phyloP scores from a whole-genome alignment of 2,329 filamentous ascomycete genomes.

The Rugonectria rugulosa region DNA sequence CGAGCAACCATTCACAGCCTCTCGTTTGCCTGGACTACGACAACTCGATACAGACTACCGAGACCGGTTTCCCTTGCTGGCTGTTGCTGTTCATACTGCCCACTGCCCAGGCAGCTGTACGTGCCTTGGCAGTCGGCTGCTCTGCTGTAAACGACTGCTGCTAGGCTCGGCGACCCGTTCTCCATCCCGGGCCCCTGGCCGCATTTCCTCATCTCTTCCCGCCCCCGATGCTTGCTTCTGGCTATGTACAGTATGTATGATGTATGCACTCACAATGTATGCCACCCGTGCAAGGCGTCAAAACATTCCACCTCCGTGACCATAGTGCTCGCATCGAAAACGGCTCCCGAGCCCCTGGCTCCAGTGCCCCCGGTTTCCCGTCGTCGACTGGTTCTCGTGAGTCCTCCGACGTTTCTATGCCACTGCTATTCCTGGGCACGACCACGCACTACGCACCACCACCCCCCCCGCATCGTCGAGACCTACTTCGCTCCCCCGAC shows the following conservation, averaged over 20 bases:
- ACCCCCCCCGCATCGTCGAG: too few species aligned
- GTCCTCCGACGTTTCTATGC: too few species aligned
- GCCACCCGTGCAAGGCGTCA: not conserved
- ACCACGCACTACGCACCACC: too few species aligned
- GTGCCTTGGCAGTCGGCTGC: too few species aligned
- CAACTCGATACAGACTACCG: too few species aligned
- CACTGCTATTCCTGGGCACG: too few species aligned
- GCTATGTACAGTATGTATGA: too few species aligned
- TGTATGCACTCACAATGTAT: too few species aligned
- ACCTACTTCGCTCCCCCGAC: too few species aligned
- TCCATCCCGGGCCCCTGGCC: conserved; percentile 14
- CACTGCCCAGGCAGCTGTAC: too few species aligned
- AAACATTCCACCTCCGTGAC: conserved; percentile 2
- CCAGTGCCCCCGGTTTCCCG: conserved; percentile 12
- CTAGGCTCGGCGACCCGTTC: not conserved
- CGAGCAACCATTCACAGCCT: conserved; percentile 32
- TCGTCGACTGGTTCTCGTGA: conserved; percentile 30
- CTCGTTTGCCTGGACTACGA: conserved; percentile 16
- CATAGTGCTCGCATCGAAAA: conserved; percentile 16
- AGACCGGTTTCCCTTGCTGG: not conserved
- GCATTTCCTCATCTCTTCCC: conserved; percentile 4
- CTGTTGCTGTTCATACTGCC: conserved; percentile 23
- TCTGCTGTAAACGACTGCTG: too few species aligned
- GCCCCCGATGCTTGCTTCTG: too few species aligned
- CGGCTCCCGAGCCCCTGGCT: conserved; percentile 27